Conservation (phyloP, 2,329 filamentous ascomycete species). For the Botryosphaeria agaves region DNA sequence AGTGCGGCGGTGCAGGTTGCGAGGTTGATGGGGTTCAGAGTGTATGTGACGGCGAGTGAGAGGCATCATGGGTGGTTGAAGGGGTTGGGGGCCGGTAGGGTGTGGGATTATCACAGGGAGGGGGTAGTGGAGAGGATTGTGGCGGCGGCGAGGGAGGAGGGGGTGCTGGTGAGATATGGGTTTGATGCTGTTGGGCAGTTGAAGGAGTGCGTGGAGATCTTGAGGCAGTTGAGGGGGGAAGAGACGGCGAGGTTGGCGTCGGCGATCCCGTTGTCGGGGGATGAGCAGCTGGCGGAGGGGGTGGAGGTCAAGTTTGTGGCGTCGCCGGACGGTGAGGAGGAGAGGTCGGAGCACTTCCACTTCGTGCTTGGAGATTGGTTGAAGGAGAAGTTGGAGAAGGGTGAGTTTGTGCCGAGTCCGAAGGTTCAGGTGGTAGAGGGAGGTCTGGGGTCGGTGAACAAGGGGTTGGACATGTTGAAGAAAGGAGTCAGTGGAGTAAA, state of each 20-base stretch:
- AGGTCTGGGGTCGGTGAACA: slow-evolving; percentile 6
- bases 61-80: too few species aligned
- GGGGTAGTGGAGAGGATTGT: too few species aligned
- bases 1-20: too few species aligned
- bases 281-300: slow-evolving; percentile 5
- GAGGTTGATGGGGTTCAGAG: too few species aligned
- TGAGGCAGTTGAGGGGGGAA: slow-evolving; percentile 6
- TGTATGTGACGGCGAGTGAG: too few species aligned
- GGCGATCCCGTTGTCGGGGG: slow-evolving; percentile 3
- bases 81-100: too few species aligned
- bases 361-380: slow-evolving; percentile 8
- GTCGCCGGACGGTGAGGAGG: slow-evolving; percentile 4
- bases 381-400: slow-evolving; percentile 7
- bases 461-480: slow-evolving; percentile 9
- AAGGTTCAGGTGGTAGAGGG: slow-evolving; percentile 7
- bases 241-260: slow-evolving; percentile 6
- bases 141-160: too few species aligned
- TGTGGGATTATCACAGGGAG: too few species aligned
- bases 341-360: slow-evolving; percentile 5
- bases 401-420: slow-evolving; percentile 10
- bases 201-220: slow-evolving; percentile 3
- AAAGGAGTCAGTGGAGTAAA: too few species aligned
- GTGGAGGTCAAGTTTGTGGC: slow-evolving; percentile 8
- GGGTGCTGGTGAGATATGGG: too few species aligned
- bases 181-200: slow-evolving; percentile 1